Evolutionary conservation across 345 rosid genomes (phyloP).

Genomic region (Populus deltoides): DNA sequence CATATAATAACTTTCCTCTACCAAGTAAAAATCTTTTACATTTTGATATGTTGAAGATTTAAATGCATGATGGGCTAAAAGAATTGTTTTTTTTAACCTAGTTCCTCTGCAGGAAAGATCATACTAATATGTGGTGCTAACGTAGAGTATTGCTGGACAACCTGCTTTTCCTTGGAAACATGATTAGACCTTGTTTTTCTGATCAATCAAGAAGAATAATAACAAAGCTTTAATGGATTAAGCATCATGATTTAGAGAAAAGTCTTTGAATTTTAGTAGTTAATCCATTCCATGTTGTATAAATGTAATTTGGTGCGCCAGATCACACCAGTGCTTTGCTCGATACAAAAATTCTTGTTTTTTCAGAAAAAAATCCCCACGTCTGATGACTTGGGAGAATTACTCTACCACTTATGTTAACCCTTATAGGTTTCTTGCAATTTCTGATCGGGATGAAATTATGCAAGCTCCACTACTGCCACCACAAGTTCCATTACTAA

Average conservation of each 20-base stretch:
- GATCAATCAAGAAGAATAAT: background rate
- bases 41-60: too few relatives aligned
- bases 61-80: too few relatives aligned
- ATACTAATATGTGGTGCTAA: too few relatives aligned
- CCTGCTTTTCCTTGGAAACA: background rate
- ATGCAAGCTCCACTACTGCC: background rate
- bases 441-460: background rate
- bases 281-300: background rate
- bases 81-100: too few relatives aligned
- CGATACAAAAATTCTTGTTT: too few relatives aligned
- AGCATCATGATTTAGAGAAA: background rate
- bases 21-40: too few relatives aligned
- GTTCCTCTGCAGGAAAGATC: too few relatives aligned
- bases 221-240: background rate
- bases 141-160: too few relatives aligned
- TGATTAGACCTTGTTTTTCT: background rate
- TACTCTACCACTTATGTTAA: too few relatives aligned
- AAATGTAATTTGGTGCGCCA: background rate
- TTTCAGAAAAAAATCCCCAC: too few relatives aligned
- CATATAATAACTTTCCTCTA: background rate
- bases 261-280: background rate
- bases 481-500: background rate
- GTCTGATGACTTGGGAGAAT: too few relatives aligned
- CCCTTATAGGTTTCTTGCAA: background rate
- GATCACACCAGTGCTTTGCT: too few relatives aligned